Base-by-base conservation (phyloP, 2,329 filamentous ascomycete genomes). In the Thermothelomyces thermophilus region DNA sequence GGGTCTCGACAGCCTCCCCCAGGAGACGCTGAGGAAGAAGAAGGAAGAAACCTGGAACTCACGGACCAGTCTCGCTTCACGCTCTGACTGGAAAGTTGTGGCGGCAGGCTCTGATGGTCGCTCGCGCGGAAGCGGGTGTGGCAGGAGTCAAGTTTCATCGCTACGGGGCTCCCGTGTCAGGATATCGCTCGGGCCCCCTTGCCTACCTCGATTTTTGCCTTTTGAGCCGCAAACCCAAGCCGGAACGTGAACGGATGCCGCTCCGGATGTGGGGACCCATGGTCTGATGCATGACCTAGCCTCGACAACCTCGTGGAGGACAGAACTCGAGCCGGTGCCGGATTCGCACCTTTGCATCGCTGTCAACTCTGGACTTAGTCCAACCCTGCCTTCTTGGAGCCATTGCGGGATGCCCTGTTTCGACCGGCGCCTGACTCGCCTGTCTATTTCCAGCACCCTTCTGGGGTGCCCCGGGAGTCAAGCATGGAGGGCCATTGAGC, bases 121-220 rank as follows among this genome's bases (percentile, higher is more conserved):
- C 51, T 53, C 50, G 51, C 51, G 50, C 28, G 19, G 28, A 10
- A 33, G 19, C 20, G 33, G 16, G 28, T 22, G 22, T 35, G 26
- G 22, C 1, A 22, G 36, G 44, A 49, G 37, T 9, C 39, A 28
- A 33, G 54, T 56, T 56, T 56, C 54, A 56, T 53, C 52, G 39
- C 17, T 24, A 31, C 48, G 45, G 50, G 52, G 50, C 46, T 46
- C 13, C n/a, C 37, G 54, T 54, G 48, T 56, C 54, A 56, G 54
- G 53, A 39, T 8, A 28, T 45, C 47, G 54, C 54, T 54, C 50
- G 40, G 50, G 33, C 54, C 52, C 48, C 46, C 36, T 46, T 11
- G 36, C 28, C 42, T 36, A 35, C 42, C 45, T 51, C 49, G 26
- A 9, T 48, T 22, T 43, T 41, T 42, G 40, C 35, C 40, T 41